Evolutionary conservation across 176 grass and related monocot genomes (phyloP).

Genomic region (Poa pratensis): DNA sequence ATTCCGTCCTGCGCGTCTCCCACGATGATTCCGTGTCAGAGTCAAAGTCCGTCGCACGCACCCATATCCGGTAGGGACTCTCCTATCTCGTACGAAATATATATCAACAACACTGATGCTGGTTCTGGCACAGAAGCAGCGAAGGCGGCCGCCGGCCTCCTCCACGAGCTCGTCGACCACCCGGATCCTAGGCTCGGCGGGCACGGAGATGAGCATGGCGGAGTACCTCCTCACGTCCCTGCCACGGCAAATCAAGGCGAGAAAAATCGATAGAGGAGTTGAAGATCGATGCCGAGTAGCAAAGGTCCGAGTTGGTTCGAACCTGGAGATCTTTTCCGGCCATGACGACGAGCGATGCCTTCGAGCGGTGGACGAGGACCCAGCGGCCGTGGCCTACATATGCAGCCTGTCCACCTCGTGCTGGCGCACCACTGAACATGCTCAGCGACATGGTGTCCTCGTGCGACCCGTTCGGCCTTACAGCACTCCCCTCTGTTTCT

Average conservation of each 20-base stretch:
- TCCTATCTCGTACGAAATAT: too few species aligned
- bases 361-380: slow-evolving; percentile 52
- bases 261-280: background rate
- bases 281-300: too few species aligned
- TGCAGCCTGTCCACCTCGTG: slow-evolving; percentile 67
- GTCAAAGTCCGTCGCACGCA: too few species aligned
- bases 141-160: slow-evolving; percentile 45
- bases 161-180: slow-evolving; percentile 61
- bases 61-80: too few species aligned
- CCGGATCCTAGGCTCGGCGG: slow-evolving; percentile 21
- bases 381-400: slow-evolving; percentile 59
- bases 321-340: slow-evolving; percentile 75
- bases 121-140: slow-evolving; percentile 42
- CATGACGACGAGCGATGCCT: slow-evolving; percentile 66
- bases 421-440: slow-evolving; percentile 53
- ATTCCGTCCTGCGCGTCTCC: too few species aligned
- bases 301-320: background rate
- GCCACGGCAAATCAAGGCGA: background rate
- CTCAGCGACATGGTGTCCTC: slow-evolving; percentile 60
- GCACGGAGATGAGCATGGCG: slow-evolving; percentile 61
- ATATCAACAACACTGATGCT: too few species aligned
- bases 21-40: too few species aligned
- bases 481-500: slow-evolving; percentile 38
- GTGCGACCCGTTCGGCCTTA: slow-evolving; percentile 37
- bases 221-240: slow-evolving; percentile 59